Evolutionary conservation across 208 protist genomes (phyloP), one percentile per base, ranked within the genome.

Genomic region (Herpetomonas tarakana): DNA sequence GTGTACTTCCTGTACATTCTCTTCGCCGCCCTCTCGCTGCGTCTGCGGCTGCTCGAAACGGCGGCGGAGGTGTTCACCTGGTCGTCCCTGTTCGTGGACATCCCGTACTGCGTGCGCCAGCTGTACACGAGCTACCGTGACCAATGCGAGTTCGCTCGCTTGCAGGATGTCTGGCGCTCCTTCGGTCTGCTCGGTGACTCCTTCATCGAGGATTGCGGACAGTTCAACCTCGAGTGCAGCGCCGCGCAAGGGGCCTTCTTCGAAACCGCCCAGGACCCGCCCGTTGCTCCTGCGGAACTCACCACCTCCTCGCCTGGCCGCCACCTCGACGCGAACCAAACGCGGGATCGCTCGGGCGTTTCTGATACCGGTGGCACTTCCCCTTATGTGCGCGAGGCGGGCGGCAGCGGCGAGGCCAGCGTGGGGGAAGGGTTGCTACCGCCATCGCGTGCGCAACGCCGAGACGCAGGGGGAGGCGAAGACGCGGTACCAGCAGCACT

Each of bases 1-100:
- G 29, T 71, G 4, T 91, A 91, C 59, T 56, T 78, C 16, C 53
- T 94, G n/a, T 89, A 78, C 38, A 66, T 90, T 27, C 70, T 83
- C 51, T 82, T 88, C 56, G 70, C 76, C 3, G 61, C 57, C 21
- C 65, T 90, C 21, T 73, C 67, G 16, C 65, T 83, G 0, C 78
- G 77, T 0, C 52, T 77, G 3, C 62, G 67, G 14, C 64, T 88
- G 39, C 56, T 94, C 24, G 71, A 87, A 61, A 80, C 75, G 12
- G 39, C 83, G 14, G 75, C 81, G 2, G 71, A 82, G 68, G 57
- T 91, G 11, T 80, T 89, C 52, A 67, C 83, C 41, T 82, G 80
- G 64, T 88, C 79, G 22, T 61, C 77, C n/a, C 30, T 63, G 52
- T 75, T 53, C 65, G 19, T 89, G 26, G 83, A 94, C 46, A 59